Conservation (phyloP, 1,139 yeast genomes). For the Waltiozyma sp. region DNA sequence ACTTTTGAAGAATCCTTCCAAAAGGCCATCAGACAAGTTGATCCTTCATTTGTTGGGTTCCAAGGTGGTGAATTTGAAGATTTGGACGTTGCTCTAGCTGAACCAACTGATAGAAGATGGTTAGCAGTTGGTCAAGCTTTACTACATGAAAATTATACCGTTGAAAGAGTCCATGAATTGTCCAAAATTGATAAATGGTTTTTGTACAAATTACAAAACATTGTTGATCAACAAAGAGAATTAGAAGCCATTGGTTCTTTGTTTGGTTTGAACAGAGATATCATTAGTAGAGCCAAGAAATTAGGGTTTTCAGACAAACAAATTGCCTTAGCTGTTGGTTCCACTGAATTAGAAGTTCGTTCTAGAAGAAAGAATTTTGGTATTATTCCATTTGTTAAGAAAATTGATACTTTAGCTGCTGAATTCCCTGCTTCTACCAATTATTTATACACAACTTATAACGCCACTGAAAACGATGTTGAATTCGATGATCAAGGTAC, state of each 20-base stretch:
- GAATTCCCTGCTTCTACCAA: slow-evolving; percentile 97
- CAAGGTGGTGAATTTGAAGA: slow-evolving; percentile 53
- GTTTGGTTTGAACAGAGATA: slow-evolving; percentile 49
- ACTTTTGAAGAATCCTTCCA: slow-evolving; percentile 96
- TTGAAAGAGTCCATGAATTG: slow-evolving; percentile 82
- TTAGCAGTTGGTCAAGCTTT: slow-evolving; percentile 97
- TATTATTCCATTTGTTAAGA: slow-evolving; percentile 86
- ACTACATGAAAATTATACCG: slow-evolving; percentile 79
- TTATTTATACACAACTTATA: slow-evolving; percentile 91
- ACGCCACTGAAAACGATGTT: slow-evolving; percentile 80
- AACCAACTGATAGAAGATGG: slow-evolving; percentile 97
- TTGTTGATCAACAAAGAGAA: slow-evolving; percentile 79
- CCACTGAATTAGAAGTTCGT: slow-evolving; percentile 70
- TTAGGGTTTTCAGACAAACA: slow-evolving; percentile 94
- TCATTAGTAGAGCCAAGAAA: slow-evolving; percentile 75
- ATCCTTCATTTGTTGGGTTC: slow-evolving; percentile 84
- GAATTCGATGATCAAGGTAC: slow-evolving; percentile 83
- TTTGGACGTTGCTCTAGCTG: slow-evolving; percentile 48
- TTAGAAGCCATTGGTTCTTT: slow-evolving; percentile 55
- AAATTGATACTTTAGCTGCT: slow-evolving; percentile 95
- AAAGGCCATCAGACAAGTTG: slow-evolving; percentile 95
- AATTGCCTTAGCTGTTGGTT: slow-evolving; percentile 64
- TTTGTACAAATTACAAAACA: slow-evolving; percentile 80
- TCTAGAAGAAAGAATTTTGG: slow-evolving; percentile 66
- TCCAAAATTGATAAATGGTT: slow-evolving; percentile 96